A percentile compares a stretch with the other conserved stretches of the same genome.
phyloP scores from a whole-genome alignment of 176 grass and related monocot species.

The Poa pratensis region DNA sequence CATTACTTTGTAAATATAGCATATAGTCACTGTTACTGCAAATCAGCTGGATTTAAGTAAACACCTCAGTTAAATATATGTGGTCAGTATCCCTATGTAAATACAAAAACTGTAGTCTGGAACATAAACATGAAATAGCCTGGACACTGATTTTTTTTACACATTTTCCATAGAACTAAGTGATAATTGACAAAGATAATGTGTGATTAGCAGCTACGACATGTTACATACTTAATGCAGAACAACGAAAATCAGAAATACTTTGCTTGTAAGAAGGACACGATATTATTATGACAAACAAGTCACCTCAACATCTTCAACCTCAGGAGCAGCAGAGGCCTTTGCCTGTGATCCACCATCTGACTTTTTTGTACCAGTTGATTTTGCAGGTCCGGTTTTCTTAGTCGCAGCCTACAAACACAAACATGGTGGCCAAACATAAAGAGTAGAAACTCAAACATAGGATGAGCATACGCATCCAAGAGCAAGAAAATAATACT shows the following conservation, averaged over 20 bases:
- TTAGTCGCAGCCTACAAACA: conserved; percentile 63
- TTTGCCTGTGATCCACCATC: conserved; percentile 75
- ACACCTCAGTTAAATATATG: not conserved
- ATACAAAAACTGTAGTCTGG: not conserved
- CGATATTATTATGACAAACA: conserved; percentile 35
- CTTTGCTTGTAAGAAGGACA: conserved; percentile 17
- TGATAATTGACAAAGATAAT: not conserved
- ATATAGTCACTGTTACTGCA: not conserved
- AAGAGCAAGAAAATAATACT: conserved; percentile 43
- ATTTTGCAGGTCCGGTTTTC: conserved; percentile 73
- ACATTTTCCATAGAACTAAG: not conserved
- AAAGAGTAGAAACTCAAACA: conserved; percentile 21
- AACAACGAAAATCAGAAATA: not conserved
- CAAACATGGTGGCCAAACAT: conserved; percentile 34
- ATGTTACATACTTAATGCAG: not conserved
- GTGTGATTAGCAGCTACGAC: not conserved
- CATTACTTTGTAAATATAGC: not conserved
- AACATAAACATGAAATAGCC: not conserved
- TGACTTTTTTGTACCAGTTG: conserved; percentile 64
- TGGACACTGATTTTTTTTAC: not conserved
- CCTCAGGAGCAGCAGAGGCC: conserved; percentile 56
- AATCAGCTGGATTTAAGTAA: not conserved
- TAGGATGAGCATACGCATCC: not conserved
- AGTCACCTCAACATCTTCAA: conserved; percentile 95
- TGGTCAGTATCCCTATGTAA: not conserved